Evolutionary conservation across 1,139 yeast species (phyloP).

Genomic region (Sporopachydermia cereana): DNA sequence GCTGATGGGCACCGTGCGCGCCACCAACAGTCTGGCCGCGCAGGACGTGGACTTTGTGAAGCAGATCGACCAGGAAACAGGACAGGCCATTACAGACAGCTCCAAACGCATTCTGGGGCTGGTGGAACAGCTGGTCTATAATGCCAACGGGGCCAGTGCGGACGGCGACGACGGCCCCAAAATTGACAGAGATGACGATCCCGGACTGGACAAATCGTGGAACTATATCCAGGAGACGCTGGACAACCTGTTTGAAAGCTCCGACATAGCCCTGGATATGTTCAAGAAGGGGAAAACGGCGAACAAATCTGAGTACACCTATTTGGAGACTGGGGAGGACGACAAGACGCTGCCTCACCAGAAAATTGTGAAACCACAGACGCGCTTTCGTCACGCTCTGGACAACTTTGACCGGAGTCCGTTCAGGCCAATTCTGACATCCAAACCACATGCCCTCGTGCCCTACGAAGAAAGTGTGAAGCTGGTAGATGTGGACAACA

Average conservation of each 20-base stretch:
- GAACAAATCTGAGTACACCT: conserved; percentile 13
- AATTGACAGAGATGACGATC: conserved; percentile 29
- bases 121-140: conserved; percentile 40
- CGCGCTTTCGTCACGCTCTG: conserved; percentile 40
- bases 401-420: conserved; percentile 65
- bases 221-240: conserved; percentile 46
- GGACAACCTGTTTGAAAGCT: conserved; percentile 64
- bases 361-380: conserved; percentile 62
- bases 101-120: conserved; percentile 37
- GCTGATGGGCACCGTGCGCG: conserved; percentile 47
- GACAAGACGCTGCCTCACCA: conserved; percentile 25
- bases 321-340: conserved; percentile 36
- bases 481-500: conserved; percentile 30
- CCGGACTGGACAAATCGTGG: conserved; percentile 44
- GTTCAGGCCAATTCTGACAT: conserved; percentile 57
- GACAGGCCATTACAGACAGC: conserved; percentile 31
- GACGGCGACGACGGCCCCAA: conserved; percentile 17
- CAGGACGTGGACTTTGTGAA: conserved; percentile 71
- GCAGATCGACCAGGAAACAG: conserved; percentile 47
- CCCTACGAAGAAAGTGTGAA: conserved; percentile 41
- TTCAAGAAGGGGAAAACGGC: conserved; percentile 15
- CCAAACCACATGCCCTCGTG: conserved; percentile 60
- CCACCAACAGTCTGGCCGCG: conserved; percentile 61
- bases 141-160: conserved; percentile 28
- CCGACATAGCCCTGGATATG: conserved; percentile 54